Percentiles rank a stretch among this genome's conserved stretches.
Conservation (phyloP, 306 rosid species). For the Betula pendula region DNA sequence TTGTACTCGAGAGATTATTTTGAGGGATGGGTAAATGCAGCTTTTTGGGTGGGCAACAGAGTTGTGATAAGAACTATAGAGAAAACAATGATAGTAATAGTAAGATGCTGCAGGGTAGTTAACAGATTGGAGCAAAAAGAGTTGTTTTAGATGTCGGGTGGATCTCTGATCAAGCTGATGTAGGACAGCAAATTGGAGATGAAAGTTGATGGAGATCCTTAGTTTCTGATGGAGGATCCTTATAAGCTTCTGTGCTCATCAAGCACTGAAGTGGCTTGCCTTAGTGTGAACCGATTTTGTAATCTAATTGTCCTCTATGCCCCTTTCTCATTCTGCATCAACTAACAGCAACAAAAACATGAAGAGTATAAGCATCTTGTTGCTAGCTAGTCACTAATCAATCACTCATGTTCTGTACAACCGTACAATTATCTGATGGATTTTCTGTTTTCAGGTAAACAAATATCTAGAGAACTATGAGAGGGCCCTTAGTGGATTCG, state of each 20-base stretch:
- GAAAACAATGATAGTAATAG: too few species aligned
- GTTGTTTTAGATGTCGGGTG: not conserved
- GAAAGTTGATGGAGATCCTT: not conserved
- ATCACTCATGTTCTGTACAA: not conserved
- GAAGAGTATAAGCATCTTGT: not conserved
- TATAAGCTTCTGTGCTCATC: too few species aligned
- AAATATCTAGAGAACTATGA: constrained; percentile 87
- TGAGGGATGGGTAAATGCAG: not conserved
- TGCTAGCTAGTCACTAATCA: not conserved
- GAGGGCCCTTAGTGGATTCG: constrained; percentile 94
- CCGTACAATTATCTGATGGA: not conserved
- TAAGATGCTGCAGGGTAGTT: not conserved
- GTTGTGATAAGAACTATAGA: not conserved
- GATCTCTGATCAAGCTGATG: not conserved
- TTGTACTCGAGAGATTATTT: not conserved
- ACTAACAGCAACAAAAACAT: not conserved
- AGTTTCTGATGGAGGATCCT: not conserved
- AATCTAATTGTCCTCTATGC: too few species aligned
- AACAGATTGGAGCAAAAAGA: not conserved
- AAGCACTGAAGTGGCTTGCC: too few species aligned
- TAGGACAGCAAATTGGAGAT: not conserved
- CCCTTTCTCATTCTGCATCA: not conserved
- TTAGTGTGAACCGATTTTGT: too few species aligned
- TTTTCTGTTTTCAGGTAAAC: constrained; percentile 54
- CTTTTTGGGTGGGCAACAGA: not conserved